Evolutionary conservation across 2,329 filamentous ascomycete species (phyloP), one percentile per base, ranked within the genome.

Genomic region (Fusarium devonianum): DNA sequence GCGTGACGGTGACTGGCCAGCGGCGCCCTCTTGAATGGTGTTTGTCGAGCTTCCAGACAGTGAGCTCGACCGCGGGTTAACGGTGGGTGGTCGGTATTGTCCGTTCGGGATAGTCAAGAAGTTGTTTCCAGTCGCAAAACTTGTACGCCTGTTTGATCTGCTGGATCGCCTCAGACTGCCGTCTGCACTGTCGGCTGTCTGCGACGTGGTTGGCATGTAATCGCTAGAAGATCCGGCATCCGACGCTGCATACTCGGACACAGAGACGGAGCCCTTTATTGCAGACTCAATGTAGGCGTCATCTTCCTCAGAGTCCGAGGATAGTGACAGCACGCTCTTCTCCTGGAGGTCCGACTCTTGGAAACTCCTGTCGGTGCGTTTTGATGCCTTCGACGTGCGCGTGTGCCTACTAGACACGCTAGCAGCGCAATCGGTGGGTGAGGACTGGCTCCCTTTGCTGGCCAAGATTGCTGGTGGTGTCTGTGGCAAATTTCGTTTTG

Each of bases 391-490:
- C 1, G 81, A 83, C 0, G 78, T 81, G 30, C 78, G 74, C 2
- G 80, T 84, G 43, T 82, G 76, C 26, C 78, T 75, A 47, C 80
- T 84, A 4, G 80, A 83, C 43, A 83, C 69, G 60, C 81, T 84
- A 3, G 75, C 75, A 7, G 75, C 74, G 53, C 74, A 79, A 41
- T 78, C 75, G 9, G 67, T 62, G 3, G 66, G 60, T 25, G 69
- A 70, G 4, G 68, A 69, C 11, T 68, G 67, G 8, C 66, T 53
- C 17, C 46, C 36, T 34, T 65, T 65, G 43, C 47, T 62, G 7
- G 55, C 35, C 32, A 56, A 18, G 1, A 54, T 45, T 17, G 54
- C 42, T 35, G 58, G 57, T 3, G 66, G 60, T 13, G 60, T 62
- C 22, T 64, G 56, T 5, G 64, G 60, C 7, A 67, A 39, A 25